These are phyloP conservation scores for Trichoderma pleuroti DNA, from an alignment of 2,329 filamentous ascomycete species.

Conservation along the genomic window DNA sequence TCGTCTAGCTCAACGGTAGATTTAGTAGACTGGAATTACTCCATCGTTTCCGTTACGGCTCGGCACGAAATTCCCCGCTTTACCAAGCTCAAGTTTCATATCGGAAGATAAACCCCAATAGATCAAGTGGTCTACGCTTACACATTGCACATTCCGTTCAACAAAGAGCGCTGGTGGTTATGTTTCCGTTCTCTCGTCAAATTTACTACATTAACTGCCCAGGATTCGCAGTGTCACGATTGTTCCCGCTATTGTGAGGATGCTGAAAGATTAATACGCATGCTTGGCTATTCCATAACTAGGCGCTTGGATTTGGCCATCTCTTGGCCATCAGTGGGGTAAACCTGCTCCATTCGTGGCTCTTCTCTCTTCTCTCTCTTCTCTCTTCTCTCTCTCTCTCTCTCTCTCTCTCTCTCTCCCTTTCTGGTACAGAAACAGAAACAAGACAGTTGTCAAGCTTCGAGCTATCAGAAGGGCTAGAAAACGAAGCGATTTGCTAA, in stretches of 20 bases:
- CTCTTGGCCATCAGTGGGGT: background rate
- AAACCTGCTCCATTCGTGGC: background rate
- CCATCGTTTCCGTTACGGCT: background rate
- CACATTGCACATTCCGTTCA: background rate
- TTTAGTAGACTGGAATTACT: background rate
- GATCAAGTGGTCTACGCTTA: background rate
- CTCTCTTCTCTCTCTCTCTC: background rate
- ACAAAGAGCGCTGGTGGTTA: background rate
- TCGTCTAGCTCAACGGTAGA: background rate
- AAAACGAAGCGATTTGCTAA: background rate
- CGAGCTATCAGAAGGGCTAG: background rate
- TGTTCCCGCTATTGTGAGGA: background rate
- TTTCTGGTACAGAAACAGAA: background rate
- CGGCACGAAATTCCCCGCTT: background rate
- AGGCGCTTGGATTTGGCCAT: background rate
- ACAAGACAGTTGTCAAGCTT: background rate
- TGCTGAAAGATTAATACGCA: background rate
- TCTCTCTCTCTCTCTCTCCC: background rate
- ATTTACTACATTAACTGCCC: background rate
- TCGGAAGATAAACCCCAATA: background rate
- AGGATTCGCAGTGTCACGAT: background rate
- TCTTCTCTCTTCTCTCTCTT: no score
- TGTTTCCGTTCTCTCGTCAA: background rate
- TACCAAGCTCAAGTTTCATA: background rate
- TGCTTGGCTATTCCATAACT: background rate